Base-by-base conservation (phyloP, 2,329 filamentous ascomycete genomes). In the Arachnomyces sp. region DNA sequence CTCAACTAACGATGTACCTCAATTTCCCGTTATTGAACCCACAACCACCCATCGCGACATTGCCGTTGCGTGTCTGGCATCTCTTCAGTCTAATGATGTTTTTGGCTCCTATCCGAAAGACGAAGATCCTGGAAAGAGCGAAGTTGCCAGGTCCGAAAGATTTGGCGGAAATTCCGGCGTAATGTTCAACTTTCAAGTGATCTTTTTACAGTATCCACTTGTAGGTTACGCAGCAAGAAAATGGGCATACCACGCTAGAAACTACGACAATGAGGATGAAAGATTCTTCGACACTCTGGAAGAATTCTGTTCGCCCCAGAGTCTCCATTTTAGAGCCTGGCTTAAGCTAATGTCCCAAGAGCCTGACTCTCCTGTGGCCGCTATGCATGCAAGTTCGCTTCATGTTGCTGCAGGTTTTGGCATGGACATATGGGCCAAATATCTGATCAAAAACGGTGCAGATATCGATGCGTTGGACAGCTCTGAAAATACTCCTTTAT, bases 351-450 rank as follows among this genome's bases (percentile, higher is more conserved):
- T 37, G n/a, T n/a, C n/a, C 15, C 34, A 31, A 36, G 35, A 35
- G 16, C 35, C 28, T 12, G 13, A 39, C 28, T 3, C 12, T 13
- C 38, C 31, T 11, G 25, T 33, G 21, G 18, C 9, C 9, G 21
- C 13, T 21, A 14, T 43, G 13, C 34, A 34, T n/a, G n/a, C n/a
- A n/a, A n/a, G n/a, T 14, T 30, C 40, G 25, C 40, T 45, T 13
- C 43, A 45, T 21, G 36, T 32, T 16, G 43, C 40, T 5, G 43
- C 43, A 28, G 18, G 35, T 15, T 31, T 16, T 28, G 40, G 40
- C 31, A 40, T 41, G 38, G 29, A 6, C 25, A 21, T 28, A 32
- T 31, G 9, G 29, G 40, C 14, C 31, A 41, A 11, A 28, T 37
- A 34, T 30, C 16, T 37, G 29, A 38, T 14, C 21, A 21, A 25